Conservation (phyloP, 495 filamentous ascomycete genomes). For the Penicillium paradoxum region DNA sequence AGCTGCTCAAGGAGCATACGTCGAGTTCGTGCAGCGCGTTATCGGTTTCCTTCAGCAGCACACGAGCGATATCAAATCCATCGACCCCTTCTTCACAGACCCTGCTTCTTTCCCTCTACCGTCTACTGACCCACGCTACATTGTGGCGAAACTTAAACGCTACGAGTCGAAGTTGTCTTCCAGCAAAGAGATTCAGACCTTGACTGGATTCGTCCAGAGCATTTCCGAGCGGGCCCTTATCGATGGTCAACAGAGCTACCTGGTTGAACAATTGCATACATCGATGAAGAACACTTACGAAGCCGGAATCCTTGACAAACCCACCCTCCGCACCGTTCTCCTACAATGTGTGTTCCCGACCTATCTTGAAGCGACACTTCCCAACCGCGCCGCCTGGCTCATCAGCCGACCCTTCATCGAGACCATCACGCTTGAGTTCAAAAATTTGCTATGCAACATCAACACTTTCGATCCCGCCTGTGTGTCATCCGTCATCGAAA, state of each 20-base stretch:
- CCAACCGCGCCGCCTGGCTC: slow-evolving; percentile 52
- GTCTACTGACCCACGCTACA: slow-evolving; percentile 59
- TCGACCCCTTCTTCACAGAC: slow-evolving; percentile 67
- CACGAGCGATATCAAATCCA: slow-evolving; percentile 54
- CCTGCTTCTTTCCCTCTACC: slow-evolving; percentile 61
- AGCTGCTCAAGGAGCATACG: slow-evolving; percentile 51
- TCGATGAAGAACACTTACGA: slow-evolving; percentile 53
- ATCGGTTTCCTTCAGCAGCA: slow-evolving; percentile 63
- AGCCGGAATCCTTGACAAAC: slow-evolving; percentile 33
- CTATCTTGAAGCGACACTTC: slow-evolving; percentile 53
- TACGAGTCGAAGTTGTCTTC: slow-evolving; percentile 57
- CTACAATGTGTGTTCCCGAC: slow-evolving; percentile 59
- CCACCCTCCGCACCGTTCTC: slow-evolving; percentile 54
- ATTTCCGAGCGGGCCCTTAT: slow-evolving; percentile 58
- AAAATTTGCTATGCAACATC: slow-evolving; percentile 45
- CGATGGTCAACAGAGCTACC: slow-evolving; percentile 55
- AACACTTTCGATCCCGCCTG: slow-evolving; percentile 42
- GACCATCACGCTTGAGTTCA: slow-evolving; percentile 41
- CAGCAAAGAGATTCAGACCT: slow-evolving; percentile 48
- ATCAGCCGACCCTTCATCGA: slow-evolving; percentile 52
- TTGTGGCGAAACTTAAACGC: slow-evolving; percentile 60
- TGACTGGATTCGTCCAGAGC: slow-evolving; percentile 59
- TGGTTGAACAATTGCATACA: slow-evolving; percentile 52
- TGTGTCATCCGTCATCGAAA: slow-evolving; percentile 38
- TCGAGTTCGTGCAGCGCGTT: slow-evolving; percentile 61